Evolutionary conservation across 1,139 yeast genomes (phyloP).

Genomic region (Scheffersomyces lignicola): DNA sequence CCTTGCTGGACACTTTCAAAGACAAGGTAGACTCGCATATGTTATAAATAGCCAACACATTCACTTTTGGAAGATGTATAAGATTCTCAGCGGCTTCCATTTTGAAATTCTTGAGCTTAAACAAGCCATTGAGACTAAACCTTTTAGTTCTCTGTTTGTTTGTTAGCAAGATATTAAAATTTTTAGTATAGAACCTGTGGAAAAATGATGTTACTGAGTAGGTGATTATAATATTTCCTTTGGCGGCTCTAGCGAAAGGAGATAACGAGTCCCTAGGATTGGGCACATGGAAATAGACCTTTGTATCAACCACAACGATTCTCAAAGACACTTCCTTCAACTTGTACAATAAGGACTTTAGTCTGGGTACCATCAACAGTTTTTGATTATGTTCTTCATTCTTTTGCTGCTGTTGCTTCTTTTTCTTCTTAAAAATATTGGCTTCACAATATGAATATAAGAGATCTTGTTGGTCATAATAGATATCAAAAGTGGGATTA

Average conservation of each 20-base stretch:
- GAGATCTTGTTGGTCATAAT: slow-evolving; percentile 37
- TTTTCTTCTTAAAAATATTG: slow-evolving; percentile 11
- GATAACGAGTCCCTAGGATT: slow-evolving; percentile 11
- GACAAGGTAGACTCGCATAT: slow-evolving; percentile 21
- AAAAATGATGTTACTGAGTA: slow-evolving; percentile 25
- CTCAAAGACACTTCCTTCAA: slow-evolving; percentile 24
- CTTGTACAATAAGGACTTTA: slow-evolving; percentile 11
- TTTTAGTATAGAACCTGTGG: slow-evolving; percentile 29
- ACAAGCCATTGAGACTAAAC: slow-evolving; percentile 17
- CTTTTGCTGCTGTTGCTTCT: slow-evolving; percentile 13
- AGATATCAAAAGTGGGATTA: slow-evolving; percentile 37
- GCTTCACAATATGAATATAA: slow-evolving; percentile 11
- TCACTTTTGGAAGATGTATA: slow-evolving; percentile 28
- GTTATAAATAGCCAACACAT: slow-evolving; percentile 28
- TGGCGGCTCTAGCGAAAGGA: slow-evolving; percentile 30
- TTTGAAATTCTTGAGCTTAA: slow-evolving; percentile 34
- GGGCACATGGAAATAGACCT: slow-evolving; percentile 33
- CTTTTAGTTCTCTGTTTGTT: slow-evolving; percentile 10
- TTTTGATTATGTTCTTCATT: slow-evolving; percentile 8
- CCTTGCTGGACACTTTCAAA: slow-evolving; percentile 27
- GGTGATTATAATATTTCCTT: slow-evolving; percentile 27
- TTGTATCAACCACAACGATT: slow-evolving; percentile 34
- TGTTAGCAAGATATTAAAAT: slow-evolving; percentile 15
- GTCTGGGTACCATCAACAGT: slow-evolving; percentile 7
- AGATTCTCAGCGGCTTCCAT: slow-evolving; percentile 35